These are phyloP conservation scores for Camelina sativa DNA, from an alignment of 345 rosid species.

Conservation along the genomic window DNA sequence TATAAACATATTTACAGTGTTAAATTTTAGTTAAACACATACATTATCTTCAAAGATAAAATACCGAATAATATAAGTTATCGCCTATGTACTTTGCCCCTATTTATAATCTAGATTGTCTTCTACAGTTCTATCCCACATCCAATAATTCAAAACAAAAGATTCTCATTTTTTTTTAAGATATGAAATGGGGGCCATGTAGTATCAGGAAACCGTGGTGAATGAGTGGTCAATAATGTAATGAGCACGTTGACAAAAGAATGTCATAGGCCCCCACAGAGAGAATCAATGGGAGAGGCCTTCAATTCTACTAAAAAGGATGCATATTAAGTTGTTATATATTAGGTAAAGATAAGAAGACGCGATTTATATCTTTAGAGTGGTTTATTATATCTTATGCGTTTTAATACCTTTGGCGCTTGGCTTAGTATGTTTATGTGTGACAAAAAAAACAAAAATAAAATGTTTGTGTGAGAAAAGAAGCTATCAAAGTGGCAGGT, in stretches of 20 bases:
- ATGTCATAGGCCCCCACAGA: neutral
- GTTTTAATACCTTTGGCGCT: no score
- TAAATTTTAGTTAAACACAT: neutral
- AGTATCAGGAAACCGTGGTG: neutral
- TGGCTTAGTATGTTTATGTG: no score
- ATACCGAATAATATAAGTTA: neutral
- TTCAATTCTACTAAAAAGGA: neutral
- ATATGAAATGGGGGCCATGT: slow-evolving; percentile 21
- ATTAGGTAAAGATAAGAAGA: no score
- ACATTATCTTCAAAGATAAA: neutral
- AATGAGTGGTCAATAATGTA: slow-evolving; percentile 2
- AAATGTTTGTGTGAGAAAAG: no score
- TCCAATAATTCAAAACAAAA: slow-evolving; percentile 19
- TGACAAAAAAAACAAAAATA: no score
- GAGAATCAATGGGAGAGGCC: neutral
- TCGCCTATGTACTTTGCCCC: neutral
- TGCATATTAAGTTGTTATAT: neutral
- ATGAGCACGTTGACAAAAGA: slow-evolving; percentile 20
- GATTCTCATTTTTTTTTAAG: neutral
- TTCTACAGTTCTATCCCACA: slow-evolving; percentile 14
- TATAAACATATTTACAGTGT: slow-evolving; percentile 21
- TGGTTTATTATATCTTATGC: no score
- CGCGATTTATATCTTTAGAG: no score
- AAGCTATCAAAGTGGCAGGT: no score
- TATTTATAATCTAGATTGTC: neutral